Evolutionary conservation across 306 rosid genomes (phyloP).

Genomic region (Medicago ruthenica): DNA sequence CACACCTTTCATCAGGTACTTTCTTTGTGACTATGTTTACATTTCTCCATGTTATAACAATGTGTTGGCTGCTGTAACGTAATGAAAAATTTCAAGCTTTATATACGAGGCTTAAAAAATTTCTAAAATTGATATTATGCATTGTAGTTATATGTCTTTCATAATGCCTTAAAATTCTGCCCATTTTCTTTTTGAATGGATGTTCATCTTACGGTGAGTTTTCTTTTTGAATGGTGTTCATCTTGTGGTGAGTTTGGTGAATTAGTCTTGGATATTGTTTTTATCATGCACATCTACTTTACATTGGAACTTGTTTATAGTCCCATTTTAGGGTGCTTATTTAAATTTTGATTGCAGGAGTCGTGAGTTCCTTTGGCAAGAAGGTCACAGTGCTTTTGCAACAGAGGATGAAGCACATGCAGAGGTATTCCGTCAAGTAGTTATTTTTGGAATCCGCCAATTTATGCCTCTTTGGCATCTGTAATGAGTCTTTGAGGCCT

Average conservation of each 20-base stretch:
- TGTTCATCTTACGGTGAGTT: too few species aligned
- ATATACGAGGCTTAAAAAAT: constrained; percentile 57
- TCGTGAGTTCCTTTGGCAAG: constrained; percentile 99
- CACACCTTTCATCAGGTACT: constrained; percentile 90
- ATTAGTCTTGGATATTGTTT: background rate
- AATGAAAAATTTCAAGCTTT: constrained; percentile 1
- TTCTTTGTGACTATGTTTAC: constrained; percentile 12
- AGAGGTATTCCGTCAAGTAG: constrained; percentile 62
- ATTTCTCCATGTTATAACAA: constrained; percentile 4
- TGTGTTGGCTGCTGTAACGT: constrained; percentile 16
- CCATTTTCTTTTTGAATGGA: too few species aligned
- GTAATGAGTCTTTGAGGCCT: background rate
- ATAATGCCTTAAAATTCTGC: constrained; percentile 2
- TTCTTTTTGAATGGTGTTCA: constrained; percentile 17
- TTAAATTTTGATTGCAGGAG: constrained; percentile 64
- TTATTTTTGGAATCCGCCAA: constrained; percentile 31
- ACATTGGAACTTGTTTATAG: background rate
- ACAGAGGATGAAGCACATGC: constrained; percentile 85
- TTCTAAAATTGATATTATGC: background rate
- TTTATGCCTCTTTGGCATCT: constrained; percentile 18
- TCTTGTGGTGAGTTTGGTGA: constrained; percentile 22
- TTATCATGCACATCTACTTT: background rate
- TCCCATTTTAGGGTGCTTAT: constrained; percentile 13
- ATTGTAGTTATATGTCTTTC: background rate
- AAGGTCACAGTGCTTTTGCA: constrained; percentile 98